These are phyloP conservation scores for Flaveria floridana DNA, from an alignment of 140 eudicot species.

Conservation along the genomic window DNA sequence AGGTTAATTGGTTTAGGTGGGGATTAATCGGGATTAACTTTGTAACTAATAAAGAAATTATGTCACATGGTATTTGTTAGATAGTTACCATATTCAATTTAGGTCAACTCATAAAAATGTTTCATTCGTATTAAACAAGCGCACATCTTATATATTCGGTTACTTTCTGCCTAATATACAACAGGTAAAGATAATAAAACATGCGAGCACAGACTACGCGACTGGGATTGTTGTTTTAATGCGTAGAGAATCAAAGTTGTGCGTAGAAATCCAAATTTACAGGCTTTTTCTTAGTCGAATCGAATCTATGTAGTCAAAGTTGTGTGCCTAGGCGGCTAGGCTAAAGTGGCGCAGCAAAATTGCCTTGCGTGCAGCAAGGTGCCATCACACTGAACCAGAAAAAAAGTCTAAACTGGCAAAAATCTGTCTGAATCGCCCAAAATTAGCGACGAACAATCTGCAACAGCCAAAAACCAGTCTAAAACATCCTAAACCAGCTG, in stretches of 20 bases:
- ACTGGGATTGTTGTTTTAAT: conserved; percentile 18
- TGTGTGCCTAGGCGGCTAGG: neutral
- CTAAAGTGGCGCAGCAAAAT: neutral
- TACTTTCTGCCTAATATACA: conserved; percentile 8
- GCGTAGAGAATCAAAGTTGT: neutral
- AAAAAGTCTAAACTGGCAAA: neutral
- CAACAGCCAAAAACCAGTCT: neutral
- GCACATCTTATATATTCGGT: neutral
- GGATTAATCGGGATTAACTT: conserved; percentile 5
- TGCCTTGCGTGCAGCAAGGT: neutral
- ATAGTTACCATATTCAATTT: conserved; percentile 5
- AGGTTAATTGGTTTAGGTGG: conserved; percentile 2
- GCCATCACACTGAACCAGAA: neutral
- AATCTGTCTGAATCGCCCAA: neutral
- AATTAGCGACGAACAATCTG: neutral
- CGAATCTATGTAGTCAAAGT: neutral
- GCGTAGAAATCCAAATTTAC: conserved; percentile 23
- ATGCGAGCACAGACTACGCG: neutral
- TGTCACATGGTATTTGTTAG: conserved; percentile 13
- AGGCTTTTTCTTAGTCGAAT: conserved; percentile 7
- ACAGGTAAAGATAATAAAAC: conserved; percentile 1
- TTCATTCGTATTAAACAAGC: neutral
- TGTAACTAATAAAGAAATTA: conserved; percentile 17
- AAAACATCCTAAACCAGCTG: conserved; percentile 5
- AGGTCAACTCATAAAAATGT: neutral